Base-by-base conservation (phyloP, 148 eudicot genomes). In the Rhododendron williamsianum region DNA sequence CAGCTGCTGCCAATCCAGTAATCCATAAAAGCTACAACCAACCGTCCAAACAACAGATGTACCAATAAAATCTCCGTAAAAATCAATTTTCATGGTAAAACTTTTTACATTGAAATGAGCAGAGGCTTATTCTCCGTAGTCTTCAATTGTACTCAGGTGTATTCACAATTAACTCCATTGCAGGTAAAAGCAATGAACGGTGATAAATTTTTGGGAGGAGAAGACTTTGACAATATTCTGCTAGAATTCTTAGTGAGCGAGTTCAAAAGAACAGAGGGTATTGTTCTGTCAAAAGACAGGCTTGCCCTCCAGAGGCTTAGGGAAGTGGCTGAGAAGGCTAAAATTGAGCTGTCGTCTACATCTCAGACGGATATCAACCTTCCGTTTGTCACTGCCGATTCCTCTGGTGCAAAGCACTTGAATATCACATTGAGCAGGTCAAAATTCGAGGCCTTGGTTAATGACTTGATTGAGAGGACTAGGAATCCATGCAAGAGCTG, bases 131-230 rank as follows among this genome's bases (percentile, higher is more conserved):
- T 67, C 6, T 69, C 74, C 16, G 33, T 23, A 60, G 81, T 41
- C 56, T 79, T 41, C n/a, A 15, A 9, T 78, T 46, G 15, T 16
- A 3, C 43, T 46, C 36, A 13, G 82, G 12, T 80, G 45, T 15
- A 73, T 83, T 79, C 65, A 46, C 4, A 18, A n/a, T 76, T 30
- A 33, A 76, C 36, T 67, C 36, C 36, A 3, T 12, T 81, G 81
- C 87, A 96, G 98, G 99, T 96, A 51, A 96, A 95, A 93, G 96
- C 99, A 45, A 96, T 98, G 4, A 96, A 96, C 83, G 99, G 99
- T 52, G 99, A 96, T 85, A 96, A 98, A 18, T 94, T 94, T 87
- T 90, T 96, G 92, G 99, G 99, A 88, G 99, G 99, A 83, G 99
- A 96, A 76, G 98, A 96, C 85, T 94, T 96, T 76, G 99, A 96